Percentiles rank a stretch among this genome's conserved stretches.
phyloP scores from a whole-genome alignment of 768 basidiomycete species.

The Pleurotus djamor region DNA sequence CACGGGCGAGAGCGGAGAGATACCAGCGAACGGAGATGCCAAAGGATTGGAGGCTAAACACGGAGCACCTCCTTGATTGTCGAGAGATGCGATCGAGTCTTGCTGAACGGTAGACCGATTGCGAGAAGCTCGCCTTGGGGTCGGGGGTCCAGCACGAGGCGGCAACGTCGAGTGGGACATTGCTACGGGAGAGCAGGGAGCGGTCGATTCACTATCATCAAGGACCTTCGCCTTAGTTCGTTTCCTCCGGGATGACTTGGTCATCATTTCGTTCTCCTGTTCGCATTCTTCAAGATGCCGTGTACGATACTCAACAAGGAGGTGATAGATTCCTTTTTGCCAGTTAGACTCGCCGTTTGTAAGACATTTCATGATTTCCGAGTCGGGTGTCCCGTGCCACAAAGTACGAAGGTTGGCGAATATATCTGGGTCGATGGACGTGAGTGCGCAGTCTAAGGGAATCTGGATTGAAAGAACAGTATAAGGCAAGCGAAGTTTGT shows the following conservation, averaged over 20 bases:
- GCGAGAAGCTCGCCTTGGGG: conserved; percentile 55
- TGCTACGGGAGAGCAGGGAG: conserved; percentile 12
- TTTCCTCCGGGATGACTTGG: conserved; percentile 24
- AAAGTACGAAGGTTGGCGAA: conserved; percentile 87
- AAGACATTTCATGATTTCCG: conserved; percentile 69
- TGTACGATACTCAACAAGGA: conserved; percentile 82
- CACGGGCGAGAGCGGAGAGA: conserved; percentile 23
- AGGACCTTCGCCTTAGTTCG: conserved; percentile 30
- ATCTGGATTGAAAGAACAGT: conserved; percentile 63
- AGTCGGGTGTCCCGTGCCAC: conserved; percentile 83
- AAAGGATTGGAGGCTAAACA: conserved; percentile 13
- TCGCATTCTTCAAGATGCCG: conserved; percentile 73
- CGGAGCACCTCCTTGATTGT: background rate
- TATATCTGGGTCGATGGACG: conserved; percentile 85
- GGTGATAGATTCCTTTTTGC: conserved; percentile 95
- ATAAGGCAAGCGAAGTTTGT: conserved; percentile 40
- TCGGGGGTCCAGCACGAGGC: conserved; percentile 55
- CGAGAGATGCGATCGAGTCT: conserved; percentile 1
- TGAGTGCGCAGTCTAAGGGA: conserved; percentile 56
- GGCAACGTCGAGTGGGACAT: conserved; percentile 39
- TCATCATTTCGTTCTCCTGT: conserved; percentile 56
- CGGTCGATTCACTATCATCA: background rate
- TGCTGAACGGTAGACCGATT: conserved; percentile 11
- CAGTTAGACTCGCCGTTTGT: conserved; percentile 71
- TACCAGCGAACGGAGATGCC: conserved; percentile 16